A percentile compares a stretch with the other conserved stretches of the same genome.
Conservation (phyloP, 163 green algal species). For the Scenedesmus sp. region DNA sequence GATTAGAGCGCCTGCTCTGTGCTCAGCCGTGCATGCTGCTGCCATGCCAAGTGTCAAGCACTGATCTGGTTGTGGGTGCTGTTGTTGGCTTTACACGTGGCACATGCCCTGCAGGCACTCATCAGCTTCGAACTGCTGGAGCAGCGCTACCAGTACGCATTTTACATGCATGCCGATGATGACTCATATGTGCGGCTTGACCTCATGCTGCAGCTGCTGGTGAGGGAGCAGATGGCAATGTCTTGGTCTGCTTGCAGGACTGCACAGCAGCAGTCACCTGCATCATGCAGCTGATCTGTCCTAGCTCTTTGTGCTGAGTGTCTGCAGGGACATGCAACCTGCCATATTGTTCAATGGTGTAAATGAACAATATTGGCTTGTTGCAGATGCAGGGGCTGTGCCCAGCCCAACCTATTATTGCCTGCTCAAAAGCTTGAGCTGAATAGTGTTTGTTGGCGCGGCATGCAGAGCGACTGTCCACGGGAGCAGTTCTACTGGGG, state of each 20-base stretch:
- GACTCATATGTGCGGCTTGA: conserved; percentile 79
- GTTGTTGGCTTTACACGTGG: not conserved
- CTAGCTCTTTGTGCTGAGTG: not conserved
- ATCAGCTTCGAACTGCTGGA: conserved; percentile 52
- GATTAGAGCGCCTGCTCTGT: not conserved
- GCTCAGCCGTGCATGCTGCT: not conserved
- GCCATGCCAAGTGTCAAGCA: not conserved
- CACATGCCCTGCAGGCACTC: conserved; percentile 49
- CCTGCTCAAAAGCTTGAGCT: not conserved
- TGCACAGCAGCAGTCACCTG: not conserved
- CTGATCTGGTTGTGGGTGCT: not conserved
- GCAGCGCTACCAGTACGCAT: conserved; percentile 50
- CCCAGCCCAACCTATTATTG: not conserved
- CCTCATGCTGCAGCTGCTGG: conserved; percentile 70
- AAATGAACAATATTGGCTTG: not conserved
- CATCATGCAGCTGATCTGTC: not conserved
- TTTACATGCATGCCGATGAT: conserved; percentile 78
- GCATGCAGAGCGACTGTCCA: conserved; percentile 40
- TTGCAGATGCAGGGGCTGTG: not conserved
- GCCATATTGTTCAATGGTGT: not conserved
- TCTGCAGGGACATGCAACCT: not conserved
- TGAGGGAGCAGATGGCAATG: conserved; percentile 30
- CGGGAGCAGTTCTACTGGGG: conserved; percentile 73
- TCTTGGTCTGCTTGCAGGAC: not conserved
- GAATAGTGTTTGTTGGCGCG: not conserved